Base-by-base conservation (phyloP, 2,329 filamentous ascomycete genomes). In the Scedosporium apiospermum region DNA sequence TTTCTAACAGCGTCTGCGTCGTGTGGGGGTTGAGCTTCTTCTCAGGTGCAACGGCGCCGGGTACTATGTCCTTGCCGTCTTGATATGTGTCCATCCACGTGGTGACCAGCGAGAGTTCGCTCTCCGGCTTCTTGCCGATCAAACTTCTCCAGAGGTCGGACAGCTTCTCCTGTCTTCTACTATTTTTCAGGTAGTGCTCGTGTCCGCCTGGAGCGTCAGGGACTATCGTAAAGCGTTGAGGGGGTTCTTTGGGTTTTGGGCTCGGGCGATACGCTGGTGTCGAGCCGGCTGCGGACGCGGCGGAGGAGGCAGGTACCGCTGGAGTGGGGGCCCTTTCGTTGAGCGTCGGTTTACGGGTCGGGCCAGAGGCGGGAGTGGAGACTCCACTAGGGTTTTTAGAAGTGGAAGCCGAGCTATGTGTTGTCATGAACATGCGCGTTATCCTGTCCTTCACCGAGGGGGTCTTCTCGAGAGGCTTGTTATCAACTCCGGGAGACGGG, bases 141-240 rank as follows among this genome's bases (percentile, higher is more conserved):
- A 97, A 84, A 68, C 88, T 88, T 68, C 92, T 89, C 75, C 96
- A 88, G 86, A 98, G 90, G 73, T 96, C 92, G 21, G 90, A 88
- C 63, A 99, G 81, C 77, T 97, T 98, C 76, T 99, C 93, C 74
- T 99, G 93, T 63, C 95, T 86, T 72, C 91, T 91, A 65, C 90
- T 90, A 65, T 90, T 93, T 77, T 91, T 95, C 66, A 99, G 85
- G 69, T 91, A 86, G 73, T 99, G 95, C 69, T 90, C 88, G 71
- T 99, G 95, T 42, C 86, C 83, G 66, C 90, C 90, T 65, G 88
- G 78, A 6, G 77, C 74, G 5, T 82, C 80, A 23, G 77, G 66
- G 62, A 80, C 78, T 53, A 77, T 60, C 30, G 81, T 75, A 70
- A 84, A 88, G 67, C 85, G 82, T 65, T 81, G 77, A 9, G 74